Percentiles rank a stretch among this genome's conserved stretches.
These are phyloP conservation scores for Aegilops speltoides DNA, from an alignment of 176 grass and related monocot species.

Conservation along the genomic window DNA sequence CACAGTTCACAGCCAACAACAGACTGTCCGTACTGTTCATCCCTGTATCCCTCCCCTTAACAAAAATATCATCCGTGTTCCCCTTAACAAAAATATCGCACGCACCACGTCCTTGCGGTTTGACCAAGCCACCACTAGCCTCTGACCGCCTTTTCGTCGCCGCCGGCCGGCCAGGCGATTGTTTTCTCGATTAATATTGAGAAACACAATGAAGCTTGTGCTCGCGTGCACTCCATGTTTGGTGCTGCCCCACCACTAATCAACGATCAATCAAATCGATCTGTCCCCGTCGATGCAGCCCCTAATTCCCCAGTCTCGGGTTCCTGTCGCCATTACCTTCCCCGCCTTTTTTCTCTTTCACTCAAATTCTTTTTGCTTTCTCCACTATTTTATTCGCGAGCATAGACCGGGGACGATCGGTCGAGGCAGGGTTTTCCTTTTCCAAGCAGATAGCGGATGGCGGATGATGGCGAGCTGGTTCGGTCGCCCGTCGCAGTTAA, in stretches of 20 bases:
- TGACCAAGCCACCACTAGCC: conserved; percentile 11
- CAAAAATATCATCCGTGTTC: too few species aligned
- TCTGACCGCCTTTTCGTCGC: conserved; percentile 18
- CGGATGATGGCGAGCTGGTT: too few species aligned
- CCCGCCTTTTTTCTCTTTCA: not conserved
- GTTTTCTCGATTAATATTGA: not conserved
- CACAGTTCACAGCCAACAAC: too few species aligned
- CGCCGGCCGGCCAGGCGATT: not conserved
- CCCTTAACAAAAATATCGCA: not conserved
- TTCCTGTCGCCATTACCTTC: conserved; percentile 25
- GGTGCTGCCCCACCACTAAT: not conserved
- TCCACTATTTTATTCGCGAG: not conserved
- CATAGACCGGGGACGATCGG: not conserved
- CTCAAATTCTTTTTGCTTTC: not conserved
- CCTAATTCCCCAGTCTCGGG: not conserved
- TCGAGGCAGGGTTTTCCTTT: not conserved
- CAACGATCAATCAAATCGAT: not conserved
- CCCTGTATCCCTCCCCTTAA: too few species aligned
- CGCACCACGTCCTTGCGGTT: not conserved
- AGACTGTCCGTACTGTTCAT: too few species aligned
- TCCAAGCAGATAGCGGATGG: not conserved
- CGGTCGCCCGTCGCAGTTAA: conserved; percentile 31
- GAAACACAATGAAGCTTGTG: conserved; percentile 9
- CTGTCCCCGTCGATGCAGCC: not conserved
- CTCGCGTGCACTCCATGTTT: conserved; percentile 46